phyloP scores from a whole-genome alignment of 2,329 filamentous ascomycete species.

The Epichloe glyceriae region DNA sequence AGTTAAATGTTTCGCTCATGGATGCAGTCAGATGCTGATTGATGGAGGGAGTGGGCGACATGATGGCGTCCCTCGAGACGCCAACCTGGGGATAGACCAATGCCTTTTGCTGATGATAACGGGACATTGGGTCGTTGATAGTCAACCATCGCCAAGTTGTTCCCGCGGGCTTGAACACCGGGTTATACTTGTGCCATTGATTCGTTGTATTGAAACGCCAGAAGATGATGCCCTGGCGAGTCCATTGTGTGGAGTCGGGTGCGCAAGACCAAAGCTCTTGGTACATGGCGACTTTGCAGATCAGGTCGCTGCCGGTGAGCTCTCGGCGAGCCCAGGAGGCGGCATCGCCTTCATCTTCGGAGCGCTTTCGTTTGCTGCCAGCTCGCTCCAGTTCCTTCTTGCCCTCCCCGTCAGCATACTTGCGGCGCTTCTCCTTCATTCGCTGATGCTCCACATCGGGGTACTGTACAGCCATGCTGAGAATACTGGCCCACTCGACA shows the following conservation, averaged over 20 bases:
- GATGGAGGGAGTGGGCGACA: constrained; percentile 38
- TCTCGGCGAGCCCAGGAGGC: constrained; percentile 26
- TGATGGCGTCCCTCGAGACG: constrained; percentile 30
- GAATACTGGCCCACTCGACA: constrained; percentile 43
- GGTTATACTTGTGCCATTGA: constrained; percentile 36
- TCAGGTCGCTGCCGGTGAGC: constrained; percentile 39
- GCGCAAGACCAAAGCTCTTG: constrained; percentile 50
- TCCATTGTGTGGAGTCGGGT: constrained; percentile 35
- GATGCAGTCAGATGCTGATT: constrained; percentile 38
- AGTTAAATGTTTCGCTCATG: constrained; percentile 45
- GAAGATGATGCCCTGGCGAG: constrained; percentile 45
- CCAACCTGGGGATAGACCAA: constrained; percentile 23
- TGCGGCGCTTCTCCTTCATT: constrained; percentile 24
- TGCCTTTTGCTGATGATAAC: constrained; percentile 40
- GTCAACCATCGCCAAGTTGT: constrained; percentile 51
- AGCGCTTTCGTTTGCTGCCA: constrained; percentile 27
- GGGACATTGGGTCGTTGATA: constrained; percentile 45
- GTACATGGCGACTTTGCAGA: constrained; percentile 51
- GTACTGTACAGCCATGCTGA: constrained; percentile 43
- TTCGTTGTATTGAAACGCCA: constrained; percentile 48
- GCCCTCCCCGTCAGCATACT: constrained; percentile 18
- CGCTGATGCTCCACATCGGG: constrained; percentile 29
- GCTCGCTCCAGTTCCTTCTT: constrained; percentile 23
- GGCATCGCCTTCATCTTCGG: constrained; percentile 27
- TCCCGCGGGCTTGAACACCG: constrained; percentile 36